Base-by-base conservation (phyloP, 2,329 filamentous ascomycete genomes). In the Polychaeton citri region DNA sequence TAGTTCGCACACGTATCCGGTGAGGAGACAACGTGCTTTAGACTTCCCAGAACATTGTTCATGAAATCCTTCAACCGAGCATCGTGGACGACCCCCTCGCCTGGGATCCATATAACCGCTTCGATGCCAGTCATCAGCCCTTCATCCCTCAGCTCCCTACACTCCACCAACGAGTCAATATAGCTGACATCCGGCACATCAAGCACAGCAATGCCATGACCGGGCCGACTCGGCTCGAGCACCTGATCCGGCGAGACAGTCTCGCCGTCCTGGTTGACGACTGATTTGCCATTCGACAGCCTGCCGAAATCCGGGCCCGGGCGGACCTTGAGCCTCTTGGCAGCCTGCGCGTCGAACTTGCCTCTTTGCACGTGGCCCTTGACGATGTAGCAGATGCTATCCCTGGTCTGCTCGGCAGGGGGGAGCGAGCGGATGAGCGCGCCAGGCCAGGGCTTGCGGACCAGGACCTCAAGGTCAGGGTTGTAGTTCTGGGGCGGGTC, bases 171-270 rank as follows among this genome's bases (percentile, higher is more conserved):
- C 5, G 71, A 60, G 9, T 79, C 73, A 18, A 96, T 62, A 49
- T 90, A 87, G 6, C 76, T 72, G 1, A 55, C 42, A 10, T 77
- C 72, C 1, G 85, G 83, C 6, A 98, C 57, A 47, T 96, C 87
- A 28, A 92, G 65, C 6, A 98, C 67, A 6, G 82, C 80, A 43
- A 94, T 68, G 2, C 84, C 87, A 37, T 68, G 72, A 8, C 86
- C 86, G 5, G 71, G 67, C 37, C 76, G 69, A 3, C 69, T 60
- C 8, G 76, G 65, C 2, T 72, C 84, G 35, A 98, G 53, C 1
- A 96, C 86, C 79, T 93, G 90, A 0, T 90, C 81, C 1, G 88
- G 80, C 0, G 79, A 90, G 19, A 98, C 73, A 0, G 69, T 71
- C 5, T 65, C 67, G 4, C 84, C 86, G 47, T 79, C 71, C 10